A percentile compares a stretch with the other conserved stretches of the same genome.
These are phyloP conservation scores for Cladorrhinum sp. DNA, from an alignment of 2,329 filamentous ascomycete genomes.

Conservation along the genomic window DNA sequence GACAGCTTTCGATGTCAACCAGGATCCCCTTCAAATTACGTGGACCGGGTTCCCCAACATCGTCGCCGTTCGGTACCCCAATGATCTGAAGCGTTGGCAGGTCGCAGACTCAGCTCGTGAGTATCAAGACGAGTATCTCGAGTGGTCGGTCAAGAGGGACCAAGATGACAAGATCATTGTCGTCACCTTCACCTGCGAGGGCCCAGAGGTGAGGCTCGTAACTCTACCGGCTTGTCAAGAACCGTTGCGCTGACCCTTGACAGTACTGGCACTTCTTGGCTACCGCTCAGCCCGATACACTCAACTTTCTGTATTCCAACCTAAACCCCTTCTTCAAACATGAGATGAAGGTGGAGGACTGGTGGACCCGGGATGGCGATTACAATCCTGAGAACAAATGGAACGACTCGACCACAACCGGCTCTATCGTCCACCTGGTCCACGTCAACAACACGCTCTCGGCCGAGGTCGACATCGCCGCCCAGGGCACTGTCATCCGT, in stretches of 20 bases:
- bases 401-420: neutral
- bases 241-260: neutral
- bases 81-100: neutral
- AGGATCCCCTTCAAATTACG: neutral
- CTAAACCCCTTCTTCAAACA: neutral
- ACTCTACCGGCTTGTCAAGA: too few relatives aligned
- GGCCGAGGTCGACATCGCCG: slow-evolving; percentile 9
- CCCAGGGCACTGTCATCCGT: slow-evolving; percentile 5
- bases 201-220: neutral
- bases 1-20: neutral
- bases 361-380: neutral
- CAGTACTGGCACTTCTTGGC: neutral
- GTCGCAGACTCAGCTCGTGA: neutral
- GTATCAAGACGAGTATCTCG: slow-evolving; percentile 3
- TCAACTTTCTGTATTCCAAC: neutral
- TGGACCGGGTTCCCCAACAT: slow-evolving; percentile 4
- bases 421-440: neutral
- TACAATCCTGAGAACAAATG: slow-evolving; percentile 3
- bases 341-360: neutral
- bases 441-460: slow-evolving; percentile 1
- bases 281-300: neutral
- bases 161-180: neutral
- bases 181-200: slow-evolving; percentile 6
- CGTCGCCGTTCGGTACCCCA: neutral
- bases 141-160: slow-evolving; percentile 2